Evolutionary conservation across 2,329 filamentous ascomycete species (phyloP).

Genomic region (Chaetoscypha palmicola): DNA sequence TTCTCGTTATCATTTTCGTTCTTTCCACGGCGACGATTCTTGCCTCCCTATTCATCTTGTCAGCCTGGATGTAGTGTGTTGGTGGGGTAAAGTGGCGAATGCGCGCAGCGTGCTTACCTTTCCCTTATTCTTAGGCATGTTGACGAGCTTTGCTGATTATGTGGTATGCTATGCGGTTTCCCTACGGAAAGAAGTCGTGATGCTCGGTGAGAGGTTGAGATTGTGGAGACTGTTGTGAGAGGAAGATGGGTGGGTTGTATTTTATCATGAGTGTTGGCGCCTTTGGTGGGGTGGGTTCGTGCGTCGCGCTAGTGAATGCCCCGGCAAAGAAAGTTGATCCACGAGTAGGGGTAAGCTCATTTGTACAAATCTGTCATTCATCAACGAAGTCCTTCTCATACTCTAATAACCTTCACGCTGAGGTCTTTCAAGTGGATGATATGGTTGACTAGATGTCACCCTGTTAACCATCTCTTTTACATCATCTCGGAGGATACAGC

Average conservation of each 20-base stretch:
- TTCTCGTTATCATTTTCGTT: slow-evolving; percentile 99
- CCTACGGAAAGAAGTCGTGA: slow-evolving; percentile 8
- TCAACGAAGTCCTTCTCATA: too few relatives aligned
- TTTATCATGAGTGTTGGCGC: background rate
- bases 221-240: background rate
- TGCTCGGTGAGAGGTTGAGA: background rate
- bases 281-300: background rate
- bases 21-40: slow-evolving; percentile 97
- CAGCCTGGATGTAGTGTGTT: slow-evolving; percentile 10
- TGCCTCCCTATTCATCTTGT: slow-evolving; percentile 66
- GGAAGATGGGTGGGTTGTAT: background rate
- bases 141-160: slow-evolving; percentile 31
- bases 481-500: too few relatives aligned
- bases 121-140: slow-evolving; percentile 99
- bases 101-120: slow-evolving; percentile 61
- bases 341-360: too few relatives aligned
- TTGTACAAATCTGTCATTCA: too few relatives aligned
- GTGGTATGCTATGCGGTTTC: slow-evolving; percentile 5
- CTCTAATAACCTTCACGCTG: too few relatives aligned
- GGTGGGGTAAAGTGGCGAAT: slow-evolving; percentile 9
- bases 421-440: too few relatives aligned
- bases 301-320: background rate
- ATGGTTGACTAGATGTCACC: too few relatives aligned
- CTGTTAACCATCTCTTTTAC: too few relatives aligned
- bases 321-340: too few relatives aligned